Percentiles rank a stretch among this genome's conserved stretches.
Conservation (phyloP, 176 grass and related monocot genomes). For the Oryza glumipatula region DNA sequence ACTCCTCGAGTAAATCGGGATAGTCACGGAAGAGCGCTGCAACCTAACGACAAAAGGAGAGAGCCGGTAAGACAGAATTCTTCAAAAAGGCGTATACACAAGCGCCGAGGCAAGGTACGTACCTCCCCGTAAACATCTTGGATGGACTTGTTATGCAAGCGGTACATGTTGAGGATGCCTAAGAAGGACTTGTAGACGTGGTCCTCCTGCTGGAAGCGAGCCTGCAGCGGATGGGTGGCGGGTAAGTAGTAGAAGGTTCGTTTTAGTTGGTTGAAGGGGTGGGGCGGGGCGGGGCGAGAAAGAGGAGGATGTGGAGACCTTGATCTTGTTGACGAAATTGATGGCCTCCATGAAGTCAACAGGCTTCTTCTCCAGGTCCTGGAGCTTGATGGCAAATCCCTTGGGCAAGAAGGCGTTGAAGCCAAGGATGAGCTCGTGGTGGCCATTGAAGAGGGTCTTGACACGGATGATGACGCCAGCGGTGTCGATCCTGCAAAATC, state of each 20-base stretch:
- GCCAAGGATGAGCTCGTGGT: slow-evolving; percentile 71
- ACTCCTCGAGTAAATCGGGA: slow-evolving; percentile 71
- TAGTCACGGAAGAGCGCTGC: slow-evolving; percentile 60
- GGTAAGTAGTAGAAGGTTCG: no score
- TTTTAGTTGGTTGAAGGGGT: no score
- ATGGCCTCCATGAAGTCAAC: slow-evolving; percentile 82
- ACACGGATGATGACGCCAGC: slow-evolving; percentile 68
- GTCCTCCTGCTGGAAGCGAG: slow-evolving; percentile 63
- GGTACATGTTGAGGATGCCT: slow-evolving; percentile 82
- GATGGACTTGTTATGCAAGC: slow-evolving; percentile 63
- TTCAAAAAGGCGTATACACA: background rate
- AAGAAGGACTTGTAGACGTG: slow-evolving; percentile 80
- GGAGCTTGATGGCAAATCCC: slow-evolving; percentile 70
- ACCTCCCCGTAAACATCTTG: slow-evolving; percentile 74
- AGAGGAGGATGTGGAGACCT: slow-evolving; percentile 36
- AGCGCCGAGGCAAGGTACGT: background rate
- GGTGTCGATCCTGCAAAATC: slow-evolving; percentile 57
- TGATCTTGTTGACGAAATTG: slow-evolving; percentile 86
- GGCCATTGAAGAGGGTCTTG: slow-evolving; percentile 72
- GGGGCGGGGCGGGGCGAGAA: no score
- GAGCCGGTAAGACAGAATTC: background rate
- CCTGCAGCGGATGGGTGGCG: slow-evolving; percentile 25
- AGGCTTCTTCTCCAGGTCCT: slow-evolving; percentile 72
- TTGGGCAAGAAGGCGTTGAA: slow-evolving; percentile 90
- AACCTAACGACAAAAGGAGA: slow-evolving; percentile 49